Base-by-base conservation (phyloP, 768 basidiomycete species). In the Tremella mesenterica region DNA sequence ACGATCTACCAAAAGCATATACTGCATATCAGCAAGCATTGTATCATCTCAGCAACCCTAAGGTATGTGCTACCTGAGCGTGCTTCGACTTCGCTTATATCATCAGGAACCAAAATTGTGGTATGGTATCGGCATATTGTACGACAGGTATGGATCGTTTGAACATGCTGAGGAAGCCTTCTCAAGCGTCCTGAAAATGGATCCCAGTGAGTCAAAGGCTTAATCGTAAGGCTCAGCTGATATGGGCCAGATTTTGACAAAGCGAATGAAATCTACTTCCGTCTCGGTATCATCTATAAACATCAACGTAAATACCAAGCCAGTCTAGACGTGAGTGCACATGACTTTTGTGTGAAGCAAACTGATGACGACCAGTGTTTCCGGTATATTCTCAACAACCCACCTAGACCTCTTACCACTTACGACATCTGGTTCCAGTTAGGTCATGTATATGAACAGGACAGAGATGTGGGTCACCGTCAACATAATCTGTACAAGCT, bases 391-490 rank as follows among this genome's bases (percentile, higher is more conserved):
- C 83, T 97, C 49, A 86, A 87, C 57, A 92, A 88, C 67, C 95
- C 95, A 2, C 95, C 93, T 29, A 85, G 83, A 59, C 95, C 95
- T 1, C 83, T 99, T 28, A 93, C 92, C 14, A 87, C 92, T 63
- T 87, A 90, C 52, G 95, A 99, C 63, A 97, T 99, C 59, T 97
- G 92, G 91, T 97, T 97, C 82, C 95, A 99, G 76, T 95, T 99
- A 56, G 95, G 95, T 2, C 95, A 97, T 68, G 93, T 97, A 18
- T 90, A 88, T 65, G 95, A 97, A 74, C 92, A 95, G 70, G 88
- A 93, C 74, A 86, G 90, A 75, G 91, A 97, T 71, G 92, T 92
- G 71, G 74, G 81, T 76, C 36, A 12, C 29, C 18, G 14, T 47
- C 18, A 20, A 52, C 44, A 12, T 23, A 54, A 27, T 26, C 27